Evolutionary conservation across 257 asterid genomes (phyloP), one percentile per base, ranked within the genome.

Genomic region (Haberlea rhodopensis): DNA sequence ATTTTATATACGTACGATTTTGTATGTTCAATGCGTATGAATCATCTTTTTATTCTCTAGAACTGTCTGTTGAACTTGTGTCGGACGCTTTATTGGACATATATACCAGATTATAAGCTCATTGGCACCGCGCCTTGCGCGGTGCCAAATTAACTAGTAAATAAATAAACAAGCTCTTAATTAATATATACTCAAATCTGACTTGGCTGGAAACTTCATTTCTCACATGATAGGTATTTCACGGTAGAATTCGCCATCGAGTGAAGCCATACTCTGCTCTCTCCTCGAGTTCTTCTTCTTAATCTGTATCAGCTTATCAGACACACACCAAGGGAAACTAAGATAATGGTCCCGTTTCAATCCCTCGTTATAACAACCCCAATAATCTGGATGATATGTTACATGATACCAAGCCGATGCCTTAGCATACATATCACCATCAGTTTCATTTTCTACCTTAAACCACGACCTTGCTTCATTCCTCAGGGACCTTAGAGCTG

Each of bases 361-460:
- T 20, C 83, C 96, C 57, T 68, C 81, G 3, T 84, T 86, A 72
- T 90, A 90, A 43, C 28, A 20, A 43, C 90, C 96, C 88, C 90
- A 91, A 46, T 45, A 86, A 20, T 59, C 75, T 7, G 69, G 84
- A 73, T 91, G 94, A 71, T 91, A 91, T 0, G 94, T 73, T 57
- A 91, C 98, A 18, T 86, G 85, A 72, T 91, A 91, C 96, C 98
- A 89, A 18, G 97, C 96, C 1, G 95, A 87, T 1, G 96, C 98
- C 77, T 84, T 87, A 1, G 92, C 89, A 23, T 79, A 66, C n/a
- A 3, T 6, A 49, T 89, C 86, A 8, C 82, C 80, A 9, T 84
- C 81, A 0, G 13, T 16, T 20, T 82, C 92, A 18, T 77, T 67
- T n/a, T 74, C 87, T 64, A 29, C 78, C 80, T 76, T 83, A 71